These are phyloP conservation scores for Phialophora macrospora DNA, from an alignment of 2,329 filamentous ascomycete genomes.

Conservation along the genomic window DNA sequence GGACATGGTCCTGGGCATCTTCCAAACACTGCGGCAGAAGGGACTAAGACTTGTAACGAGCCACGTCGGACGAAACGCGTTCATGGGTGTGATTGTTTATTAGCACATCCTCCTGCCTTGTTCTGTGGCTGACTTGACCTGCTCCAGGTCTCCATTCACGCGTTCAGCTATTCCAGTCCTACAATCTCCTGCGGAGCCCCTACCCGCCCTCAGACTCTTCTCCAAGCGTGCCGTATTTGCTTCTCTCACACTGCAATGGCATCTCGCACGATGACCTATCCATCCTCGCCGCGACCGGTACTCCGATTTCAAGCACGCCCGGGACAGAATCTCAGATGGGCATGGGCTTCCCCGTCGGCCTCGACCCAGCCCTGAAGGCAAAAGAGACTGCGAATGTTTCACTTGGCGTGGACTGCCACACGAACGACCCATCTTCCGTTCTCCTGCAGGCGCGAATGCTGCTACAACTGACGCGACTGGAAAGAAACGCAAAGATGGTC, in stretches of 20 bases:
- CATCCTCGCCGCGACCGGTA: conserved; percentile 32
- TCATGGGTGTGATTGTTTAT: conserved; percentile 23
- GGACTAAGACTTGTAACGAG: conserved; percentile 41
- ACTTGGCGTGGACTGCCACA: conserved; percentile 45
- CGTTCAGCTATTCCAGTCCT: conserved; percentile 34
- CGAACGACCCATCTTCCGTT: conserved; percentile 41
- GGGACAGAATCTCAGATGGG: conserved; percentile 60
- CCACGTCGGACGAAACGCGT: conserved; percentile 41
- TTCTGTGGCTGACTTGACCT: background rate
- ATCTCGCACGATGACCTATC: conserved; percentile 38
- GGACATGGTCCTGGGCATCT: conserved; percentile 39
- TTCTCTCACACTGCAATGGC: conserved; percentile 50
- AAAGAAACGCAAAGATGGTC: conserved; percentile 42
- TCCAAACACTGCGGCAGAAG: conserved; percentile 25
- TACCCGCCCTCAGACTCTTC: conserved; percentile 6
- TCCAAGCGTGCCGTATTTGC: conserved; percentile 44
- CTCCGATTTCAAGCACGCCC: conserved; percentile 52
- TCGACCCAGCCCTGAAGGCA: conserved; percentile 35
- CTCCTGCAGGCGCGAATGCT: conserved; percentile 41
- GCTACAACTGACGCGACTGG: conserved; percentile 41
- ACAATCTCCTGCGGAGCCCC: conserved; percentile 45
- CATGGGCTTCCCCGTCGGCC: conserved; percentile 46
- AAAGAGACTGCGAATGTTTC: conserved; percentile 30
- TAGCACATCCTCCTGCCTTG: background rate
- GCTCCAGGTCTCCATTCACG: conserved; percentile 25